Percentiles rank a stretch among this genome's conserved stretches.
These are phyloP conservation scores for Xylaria sp. DNA, from an alignment of 2,329 filamentous ascomycete species.

Conservation along the genomic window DNA sequence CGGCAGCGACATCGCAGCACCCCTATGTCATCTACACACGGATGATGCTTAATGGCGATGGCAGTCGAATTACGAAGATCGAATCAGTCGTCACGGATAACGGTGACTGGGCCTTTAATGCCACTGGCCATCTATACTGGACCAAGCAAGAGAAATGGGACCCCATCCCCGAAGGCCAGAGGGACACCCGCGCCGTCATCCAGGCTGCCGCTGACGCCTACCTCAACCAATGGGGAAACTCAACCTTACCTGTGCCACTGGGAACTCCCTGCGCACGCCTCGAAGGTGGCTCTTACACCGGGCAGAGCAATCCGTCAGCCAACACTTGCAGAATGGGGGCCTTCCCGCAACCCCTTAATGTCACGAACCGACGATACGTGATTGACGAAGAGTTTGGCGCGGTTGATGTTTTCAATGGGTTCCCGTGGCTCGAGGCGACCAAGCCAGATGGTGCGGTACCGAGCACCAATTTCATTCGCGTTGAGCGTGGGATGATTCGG, in stretches of 20 bases:
- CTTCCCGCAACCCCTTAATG: conserved; percentile 46
- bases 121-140: conserved; percentile 46
- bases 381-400: conserved; percentile 49
- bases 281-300: conserved; percentile 48
- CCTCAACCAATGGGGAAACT: conserved; percentile 47
- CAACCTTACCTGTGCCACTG: conserved; percentile 44
- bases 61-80: conserved; percentile 44
- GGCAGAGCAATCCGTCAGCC: conserved; percentile 35
- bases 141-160: conserved; percentile 49
- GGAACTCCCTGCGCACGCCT: conserved; percentile 49
- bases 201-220: conserved; percentile 50
- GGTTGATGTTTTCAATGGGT: conserved; percentile 49
- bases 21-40: conserved; percentile 52
- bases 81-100: conserved; percentile 48
- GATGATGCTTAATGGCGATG: conserved; percentile 43
- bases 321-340: conserved; percentile 48
- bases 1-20: conserved; percentile 47
- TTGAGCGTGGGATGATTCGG: conserved; percentile 47
- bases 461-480: conserved; percentile 48
- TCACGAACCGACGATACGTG: conserved; percentile 47
- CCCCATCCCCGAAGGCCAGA: conserved; percentile 44
- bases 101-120: conserved; percentile 51
- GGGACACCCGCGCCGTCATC: conserved; percentile 47
- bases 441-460: conserved; percentile 44
- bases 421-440: conserved; percentile 45